Evolutionary conservation across 164 flowering plant species (phyloP).

Genomic region (Vitis rupestris): DNA sequence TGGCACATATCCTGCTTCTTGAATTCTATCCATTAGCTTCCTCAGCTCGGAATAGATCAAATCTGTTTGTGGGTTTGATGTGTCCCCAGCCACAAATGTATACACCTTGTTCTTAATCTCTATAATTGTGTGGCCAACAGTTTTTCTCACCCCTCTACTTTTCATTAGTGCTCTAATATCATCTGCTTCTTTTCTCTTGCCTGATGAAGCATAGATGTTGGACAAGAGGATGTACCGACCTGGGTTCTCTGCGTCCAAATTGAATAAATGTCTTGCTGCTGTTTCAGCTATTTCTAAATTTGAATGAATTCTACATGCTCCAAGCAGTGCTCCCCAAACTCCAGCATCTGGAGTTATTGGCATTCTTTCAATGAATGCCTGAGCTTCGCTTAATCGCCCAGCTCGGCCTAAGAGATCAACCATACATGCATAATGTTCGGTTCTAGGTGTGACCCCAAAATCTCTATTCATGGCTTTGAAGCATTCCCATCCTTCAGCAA

Average conservation of each 20-base stretch:
- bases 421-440: conserved; percentile 41
- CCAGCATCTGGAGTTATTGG: conserved; percentile 32
- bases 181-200: conserved; percentile 30
- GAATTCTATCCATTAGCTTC: conserved; percentile 17
- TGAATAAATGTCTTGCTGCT: conserved; percentile 20
- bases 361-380: conserved; percentile 28
- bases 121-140: conserved; percentile 26
- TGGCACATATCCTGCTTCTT: conserved; percentile 26
- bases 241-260: conserved; percentile 28
- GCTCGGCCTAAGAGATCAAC: conserved; percentile 41
- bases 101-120: conserved; percentile 21
- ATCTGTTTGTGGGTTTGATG: conserved; percentile 18
- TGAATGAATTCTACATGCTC: conserved; percentile 38
- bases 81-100: conserved; percentile 27
- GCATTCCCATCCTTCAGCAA: conserved; percentile 36
- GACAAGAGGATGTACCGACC: conserved; percentile 32
- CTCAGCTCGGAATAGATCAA: conserved; percentile 17
- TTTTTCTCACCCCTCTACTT: conserved; percentile 28
- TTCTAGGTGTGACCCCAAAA: conserved; percentile 24
- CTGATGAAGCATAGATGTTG: conserved; percentile 32
- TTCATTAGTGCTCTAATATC: conserved; percentile 26
- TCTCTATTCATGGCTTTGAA: conserved; percentile 35
- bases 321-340: conserved; percentile 42
- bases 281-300: conserved; percentile 28
- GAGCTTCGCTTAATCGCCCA: conserved; percentile 33